phyloP scores from a whole-genome alignment of 192 early-diverging fungal species.

The Paraglomus brasilianum region DNA sequence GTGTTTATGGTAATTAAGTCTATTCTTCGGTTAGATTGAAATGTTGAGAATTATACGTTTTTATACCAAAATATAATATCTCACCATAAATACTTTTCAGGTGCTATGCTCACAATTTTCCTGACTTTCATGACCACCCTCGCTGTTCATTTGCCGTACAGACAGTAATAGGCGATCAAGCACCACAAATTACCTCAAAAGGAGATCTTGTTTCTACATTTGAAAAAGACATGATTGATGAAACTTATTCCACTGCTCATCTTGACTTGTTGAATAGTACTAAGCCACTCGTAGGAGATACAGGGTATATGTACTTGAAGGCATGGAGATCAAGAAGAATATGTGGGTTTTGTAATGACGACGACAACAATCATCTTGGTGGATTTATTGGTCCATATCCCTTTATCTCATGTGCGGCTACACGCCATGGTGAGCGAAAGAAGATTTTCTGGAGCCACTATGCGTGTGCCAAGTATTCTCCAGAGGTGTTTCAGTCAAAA shows the following conservation, averaged over 20 bases:
- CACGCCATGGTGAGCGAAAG: conserved; percentile 53
- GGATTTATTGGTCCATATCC: conserved; percentile 62
- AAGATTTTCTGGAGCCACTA: conserved; percentile 83
- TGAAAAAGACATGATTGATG: conserved; percentile 57
- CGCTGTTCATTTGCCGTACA: conserved; percentile 76
- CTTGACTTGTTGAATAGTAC: conserved; percentile 32
- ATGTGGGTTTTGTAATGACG: conserved; percentile 71
- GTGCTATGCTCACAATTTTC: conserved; percentile 71
- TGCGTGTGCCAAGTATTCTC: conserved; percentile 78
- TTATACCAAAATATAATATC: not conserved
- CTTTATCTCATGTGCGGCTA: conserved; percentile 54
- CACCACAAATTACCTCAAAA: conserved; percentile 50
- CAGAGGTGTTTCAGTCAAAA: conserved; percentile 74
- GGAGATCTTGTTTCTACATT: conserved; percentile 60
- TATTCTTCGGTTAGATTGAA: conserved; percentile 27
- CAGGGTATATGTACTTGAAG: conserved; percentile 47
- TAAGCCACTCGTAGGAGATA: conserved; percentile 45
- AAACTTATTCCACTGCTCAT: conserved; percentile 34
- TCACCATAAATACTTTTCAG: conserved; percentile 34
- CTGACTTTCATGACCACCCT: conserved; percentile 72
- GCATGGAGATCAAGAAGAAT: conserved; percentile 55
- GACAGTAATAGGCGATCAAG: conserved; percentile 61
- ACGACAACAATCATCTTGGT: conserved; percentile 47
- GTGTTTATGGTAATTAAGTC: conserved; percentile 48
- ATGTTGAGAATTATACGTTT: conserved; percentile 16